Conservation (phyloP, 139 green algal species). For the Coelastrella sp. region DNA sequence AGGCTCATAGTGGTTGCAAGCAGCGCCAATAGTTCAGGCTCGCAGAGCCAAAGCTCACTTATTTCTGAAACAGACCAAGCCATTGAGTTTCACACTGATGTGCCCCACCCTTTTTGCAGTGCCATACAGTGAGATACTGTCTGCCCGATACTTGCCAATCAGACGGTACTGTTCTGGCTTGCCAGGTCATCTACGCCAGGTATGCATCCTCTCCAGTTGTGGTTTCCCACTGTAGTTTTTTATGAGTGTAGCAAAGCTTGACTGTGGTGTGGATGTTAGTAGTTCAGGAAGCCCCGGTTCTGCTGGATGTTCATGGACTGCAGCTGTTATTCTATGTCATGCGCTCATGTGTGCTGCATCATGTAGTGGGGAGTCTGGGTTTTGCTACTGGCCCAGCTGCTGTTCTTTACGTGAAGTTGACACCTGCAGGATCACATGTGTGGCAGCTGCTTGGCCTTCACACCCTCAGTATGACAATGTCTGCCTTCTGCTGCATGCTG, state of each 20-base stretch:
- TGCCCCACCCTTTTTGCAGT: not conserved
- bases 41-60: not conserved
- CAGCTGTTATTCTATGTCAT: too few relatives aligned
- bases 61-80: not conserved
- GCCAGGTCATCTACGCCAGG: not conserved
- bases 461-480: too few relatives aligned
- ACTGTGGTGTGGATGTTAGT: not conserved
- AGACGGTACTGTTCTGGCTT: constrained; percentile 23
- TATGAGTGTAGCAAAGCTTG: not conserved
- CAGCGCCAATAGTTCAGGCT: not conserved
- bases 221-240: not conserved
- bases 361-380: too few relatives aligned
- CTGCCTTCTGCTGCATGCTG: too few relatives aligned
- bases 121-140: constrained; percentile 20
- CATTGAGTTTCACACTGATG: not conserved
- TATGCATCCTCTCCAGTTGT: not conserved
- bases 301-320: too few relatives aligned
- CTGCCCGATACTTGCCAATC: constrained; percentile 33
- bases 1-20: too few relatives aligned
- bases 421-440: too few relatives aligned
- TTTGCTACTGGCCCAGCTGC: too few relatives aligned
- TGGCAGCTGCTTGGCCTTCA: too few relatives aligned
- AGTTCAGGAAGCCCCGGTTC: too few relatives aligned
- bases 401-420: too few relatives aligned
- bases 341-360: too few relatives aligned